Conservation (phyloP, 2,329 filamentous ascomycete genomes). For the Epichloe bromicola region DNA sequence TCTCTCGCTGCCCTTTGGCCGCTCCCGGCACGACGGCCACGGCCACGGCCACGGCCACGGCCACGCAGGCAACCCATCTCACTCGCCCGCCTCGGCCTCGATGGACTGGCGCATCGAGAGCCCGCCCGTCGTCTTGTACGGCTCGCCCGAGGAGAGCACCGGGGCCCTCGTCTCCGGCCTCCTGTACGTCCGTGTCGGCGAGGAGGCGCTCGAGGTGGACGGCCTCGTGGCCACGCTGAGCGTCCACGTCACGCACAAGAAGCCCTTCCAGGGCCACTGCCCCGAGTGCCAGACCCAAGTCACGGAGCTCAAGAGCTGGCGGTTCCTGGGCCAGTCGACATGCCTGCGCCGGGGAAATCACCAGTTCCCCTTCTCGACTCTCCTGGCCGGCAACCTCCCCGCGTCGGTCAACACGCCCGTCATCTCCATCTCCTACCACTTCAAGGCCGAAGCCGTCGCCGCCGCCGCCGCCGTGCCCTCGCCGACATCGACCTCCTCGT, state of each 20-base stretch:
- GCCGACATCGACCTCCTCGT: constrained; percentile 25
- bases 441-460: constrained; percentile 53
- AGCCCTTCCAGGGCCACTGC: constrained; percentile 71
- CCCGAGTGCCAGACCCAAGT: constrained; percentile 57
- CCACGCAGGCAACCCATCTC: constrained; percentile 17
- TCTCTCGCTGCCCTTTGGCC: constrained; percentile 27
- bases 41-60: constrained; percentile 11
- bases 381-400: constrained; percentile 76
- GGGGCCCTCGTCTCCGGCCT: constrained; percentile 80
- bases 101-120: constrained; percentile 61
- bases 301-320: constrained; percentile 68
- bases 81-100: constrained; percentile 20
- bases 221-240: constrained; percentile 61
- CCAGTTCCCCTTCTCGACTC: constrained; percentile 76
- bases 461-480: constrained; percentile 23
- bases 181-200: constrained; percentile 59
- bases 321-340: constrained; percentile 50
- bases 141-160: constrained; percentile 58
- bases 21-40: constrained; percentile 4
- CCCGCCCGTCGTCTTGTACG: constrained; percentile 75
- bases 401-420: constrained; percentile 66
- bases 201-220: constrained; percentile 53
- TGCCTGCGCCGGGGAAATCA: constrained; percentile 46
- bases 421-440: constrained; percentile 63
- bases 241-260: constrained; percentile 62